phyloP scores from a whole-genome alignment of 352 stramenopile genomes.

The Globisporangium rhizosaccharum region DNA sequence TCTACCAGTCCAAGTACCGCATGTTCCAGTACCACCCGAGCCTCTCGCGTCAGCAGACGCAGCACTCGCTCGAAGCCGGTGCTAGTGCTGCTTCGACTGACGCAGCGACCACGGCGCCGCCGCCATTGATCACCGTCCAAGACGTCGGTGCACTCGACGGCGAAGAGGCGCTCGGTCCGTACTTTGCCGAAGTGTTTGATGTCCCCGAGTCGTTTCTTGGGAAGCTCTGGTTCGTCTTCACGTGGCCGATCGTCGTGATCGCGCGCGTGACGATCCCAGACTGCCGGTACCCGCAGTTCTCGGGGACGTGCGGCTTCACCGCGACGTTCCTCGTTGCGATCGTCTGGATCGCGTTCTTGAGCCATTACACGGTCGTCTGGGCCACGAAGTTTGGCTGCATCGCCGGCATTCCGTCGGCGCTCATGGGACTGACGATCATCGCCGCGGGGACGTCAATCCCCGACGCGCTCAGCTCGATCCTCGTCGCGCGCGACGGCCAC shows the following conservation, averaged over 20 bases:
- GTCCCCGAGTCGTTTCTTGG: slow-evolving; percentile 30
- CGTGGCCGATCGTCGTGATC: slow-evolving; percentile 59
- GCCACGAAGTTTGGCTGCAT: slow-evolving; percentile 63
- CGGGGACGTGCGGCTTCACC: slow-evolving; percentile 32
- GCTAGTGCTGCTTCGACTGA: too few species aligned
- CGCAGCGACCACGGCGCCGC: background rate
- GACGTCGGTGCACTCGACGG: background rate
- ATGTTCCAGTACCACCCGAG: slow-evolving; percentile 60
- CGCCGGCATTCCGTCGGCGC: slow-evolving; percentile 53
- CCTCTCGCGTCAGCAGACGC: slow-evolving; percentile 15
- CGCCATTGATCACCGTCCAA: background rate
- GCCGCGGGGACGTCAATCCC: slow-evolving; percentile 69
- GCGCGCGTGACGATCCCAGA: slow-evolving; percentile 70
- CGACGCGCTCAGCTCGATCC: slow-evolving; percentile 72
- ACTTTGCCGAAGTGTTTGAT: slow-evolving; percentile 57
- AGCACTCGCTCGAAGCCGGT: slow-evolving; percentile 6
- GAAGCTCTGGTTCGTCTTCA: slow-evolving; percentile 60
- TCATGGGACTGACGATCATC: slow-evolving; percentile 81
- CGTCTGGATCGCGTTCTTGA: slow-evolving; percentile 69
- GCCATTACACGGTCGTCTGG: slow-evolving; percentile 59
- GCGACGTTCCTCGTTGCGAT: slow-evolving; percentile 65
- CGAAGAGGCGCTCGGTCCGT: slow-evolving; percentile 33
- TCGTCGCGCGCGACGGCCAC: slow-evolving; percentile 73
- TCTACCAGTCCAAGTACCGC: slow-evolving; percentile 63
- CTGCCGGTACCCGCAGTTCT: slow-evolving; percentile 58